Base-by-base conservation (phyloP, 2,329 filamentous ascomycete species). In the Simplicillium sp. region DNA sequence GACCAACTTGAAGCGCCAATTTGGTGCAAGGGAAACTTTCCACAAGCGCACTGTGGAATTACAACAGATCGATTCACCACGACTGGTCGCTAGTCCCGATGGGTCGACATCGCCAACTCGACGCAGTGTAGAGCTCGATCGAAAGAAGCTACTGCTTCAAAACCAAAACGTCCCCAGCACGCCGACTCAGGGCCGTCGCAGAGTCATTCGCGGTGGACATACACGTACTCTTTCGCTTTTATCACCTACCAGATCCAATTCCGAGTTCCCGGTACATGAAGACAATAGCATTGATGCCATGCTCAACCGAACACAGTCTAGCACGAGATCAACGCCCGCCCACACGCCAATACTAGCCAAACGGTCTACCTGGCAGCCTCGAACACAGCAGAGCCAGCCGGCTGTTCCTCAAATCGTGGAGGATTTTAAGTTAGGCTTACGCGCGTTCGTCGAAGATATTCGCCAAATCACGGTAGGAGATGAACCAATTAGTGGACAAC, bases 391-490 rank as follows among this genome's bases (percentile, higher is more conserved):
- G 34, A 64, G 62, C 25, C 49, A 56, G 11, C 55, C 64, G 1
- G 70, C 60, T 34, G 62, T 77, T 44, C 88, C 88, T 56, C 86
- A 92, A 59, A 82, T 95, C 61, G 85, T 89, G 13, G 84, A 86
- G 44, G 92, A 96, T 61, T 80, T 98, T 60, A 87, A 82, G 57
- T 79, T 92, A 39, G 90, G 92, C 2, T 66, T 98, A 37, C 89
- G 85, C 79, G 95, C 87, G 2, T 98, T 98, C 61, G 80, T 95
- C 44, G 92, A 97, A 58, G 92, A 98, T 56, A 79, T 98, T 37
- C 77, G 89, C 49, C 92, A 97, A 62, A 94, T 90, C 12, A 95
- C 92, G 0, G 88, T 98, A 7, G 92, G 92, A 17, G 92, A 98
- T 41, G 92, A 98, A 65, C 86, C 81, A 13, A 77, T 87, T 47